Evolutionary conservation across 306 rosid species (phyloP), one percentile per base, ranked within the genome.

Genomic region (Gynostemma pentaphyllum): DNA sequence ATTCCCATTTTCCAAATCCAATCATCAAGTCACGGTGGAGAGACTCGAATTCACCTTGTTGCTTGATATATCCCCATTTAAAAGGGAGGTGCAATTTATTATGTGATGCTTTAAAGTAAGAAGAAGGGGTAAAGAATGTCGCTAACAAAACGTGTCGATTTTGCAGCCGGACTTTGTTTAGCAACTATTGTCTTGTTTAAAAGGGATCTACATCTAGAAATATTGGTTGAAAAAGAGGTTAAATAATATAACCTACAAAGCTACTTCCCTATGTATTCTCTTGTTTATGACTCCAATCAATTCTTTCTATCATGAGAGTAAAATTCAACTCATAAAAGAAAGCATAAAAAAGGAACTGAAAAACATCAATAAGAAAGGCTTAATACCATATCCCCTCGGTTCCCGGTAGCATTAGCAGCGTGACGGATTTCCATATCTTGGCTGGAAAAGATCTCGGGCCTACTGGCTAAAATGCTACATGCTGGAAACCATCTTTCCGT

Each of bases 401-500:
- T 9, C 18, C 37, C 4, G 12, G 9, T 39, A 1, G 14, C 14
- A 39, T 12, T 39, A 2, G 1, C 7, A 56, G 26, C 7, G 45
- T 27, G 63, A 18, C 30, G 9, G 4, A 56, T 34, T 56, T 56
- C 63, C 12, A 56, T 4, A 32, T 56, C 63, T 32, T 56, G 63
- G n/a, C 63, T 56, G 45, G 63, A 56, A 56, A 56, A 10, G 26
- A 56, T 26, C 40, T 71, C 66, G 2, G 5, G 21, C 56, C 69
- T 77, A 4, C n/a, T 52, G 32, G 78, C 63, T 15, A 67, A 1
- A 54, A 70, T 52, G 56, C 76, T 71, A 18, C 39, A 48, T 41
- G 45, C 2, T 1, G 95, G 95, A 77, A 91, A 85, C 88, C 87
- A 82, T 70, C 70, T 81, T 70, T 91, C 89, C 41, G 96, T 85